These are phyloP conservation scores for Gaeumannomyces sp. DNA, from an alignment of 2,329 filamentous ascomycete genomes.

Conservation along the genomic window DNA sequence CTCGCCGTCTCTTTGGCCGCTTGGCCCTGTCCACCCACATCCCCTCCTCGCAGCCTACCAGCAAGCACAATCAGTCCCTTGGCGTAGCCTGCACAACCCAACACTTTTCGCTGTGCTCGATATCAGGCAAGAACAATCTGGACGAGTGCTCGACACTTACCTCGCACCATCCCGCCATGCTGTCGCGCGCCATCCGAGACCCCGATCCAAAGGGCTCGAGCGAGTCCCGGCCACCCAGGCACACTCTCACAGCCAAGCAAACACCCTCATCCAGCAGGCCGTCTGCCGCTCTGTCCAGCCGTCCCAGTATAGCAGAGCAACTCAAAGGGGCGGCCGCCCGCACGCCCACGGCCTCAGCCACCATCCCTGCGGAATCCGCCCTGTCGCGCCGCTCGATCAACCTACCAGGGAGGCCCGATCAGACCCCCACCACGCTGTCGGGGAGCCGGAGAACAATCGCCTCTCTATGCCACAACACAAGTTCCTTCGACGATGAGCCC, in stretches of 20 bases:
- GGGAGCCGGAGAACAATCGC: constrained; percentile 26
- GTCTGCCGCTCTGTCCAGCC: constrained; percentile 28
- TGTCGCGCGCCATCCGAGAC: constrained; percentile 4
- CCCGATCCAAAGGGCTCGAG: constrained; percentile 3
- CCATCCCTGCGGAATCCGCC: background rate
- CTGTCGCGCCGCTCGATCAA: constrained; percentile 15
- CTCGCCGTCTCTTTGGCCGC: background rate
- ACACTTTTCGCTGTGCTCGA: background rate
- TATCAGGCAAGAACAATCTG: background rate
- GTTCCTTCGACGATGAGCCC: constrained; percentile 41
- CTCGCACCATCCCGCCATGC: background rate
- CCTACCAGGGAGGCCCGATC: background rate
- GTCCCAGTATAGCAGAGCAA: constrained; percentile 42
- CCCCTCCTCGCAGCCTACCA: background rate
- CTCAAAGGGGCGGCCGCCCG: constrained; percentile 32
- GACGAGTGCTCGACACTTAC: background rate
- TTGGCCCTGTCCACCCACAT: background rate
- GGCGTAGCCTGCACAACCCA: background rate
- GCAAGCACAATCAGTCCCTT: background rate
- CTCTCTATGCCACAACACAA: constrained; percentile 37
- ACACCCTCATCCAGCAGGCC: constrained; percentile 51
- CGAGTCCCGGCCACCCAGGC: constrained; percentile 17
- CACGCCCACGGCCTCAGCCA: constrained; percentile 25
- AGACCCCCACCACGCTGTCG: constrained; percentile 3
- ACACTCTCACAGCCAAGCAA: constrained; percentile 38